Percentiles rank a stretch among this genome's conserved stretches.
Conservation (phyloP, 768 basidiomycete species). For the Suillus placidus region DNA sequence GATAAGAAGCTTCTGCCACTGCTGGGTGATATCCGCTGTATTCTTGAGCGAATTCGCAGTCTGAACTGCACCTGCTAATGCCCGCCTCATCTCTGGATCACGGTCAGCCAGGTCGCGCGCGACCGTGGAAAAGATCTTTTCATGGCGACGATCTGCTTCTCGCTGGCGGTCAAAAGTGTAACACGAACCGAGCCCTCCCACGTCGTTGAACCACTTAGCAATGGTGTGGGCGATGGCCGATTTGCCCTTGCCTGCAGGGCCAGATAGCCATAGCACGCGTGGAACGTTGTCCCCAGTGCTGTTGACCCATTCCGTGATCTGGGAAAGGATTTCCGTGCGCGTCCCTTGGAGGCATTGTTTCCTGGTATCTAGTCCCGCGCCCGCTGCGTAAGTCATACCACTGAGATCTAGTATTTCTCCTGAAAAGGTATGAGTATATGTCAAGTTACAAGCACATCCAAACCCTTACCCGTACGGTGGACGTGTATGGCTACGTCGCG, state of each 20-base stretch:
- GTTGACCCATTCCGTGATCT: constrained; percentile 29
- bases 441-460: neutral
- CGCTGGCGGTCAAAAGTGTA: constrained; percentile 9
- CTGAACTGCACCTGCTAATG: neutral
- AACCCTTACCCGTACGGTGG: constrained; percentile 4
- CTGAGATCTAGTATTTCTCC: neutral
- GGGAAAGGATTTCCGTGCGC: too few species aligned
- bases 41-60: neutral
- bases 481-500: neutral
- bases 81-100: neutral
- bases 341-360: too few species aligned
- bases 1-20: constrained; percentile 5
- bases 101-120: constrained; percentile 22
- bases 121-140: constrained; percentile 21
- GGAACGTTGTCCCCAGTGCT: constrained; percentile 8
- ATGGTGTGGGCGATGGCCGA: constrained; percentile 17
- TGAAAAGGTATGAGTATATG: neutral
- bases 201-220: constrained; percentile 14
- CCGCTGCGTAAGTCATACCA: neutral
- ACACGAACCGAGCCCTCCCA: constrained; percentile 18
- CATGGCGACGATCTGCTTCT: constrained; percentile 12
- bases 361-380: too few species aligned
- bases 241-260: constrained; percentile 30
- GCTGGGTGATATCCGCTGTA: neutral
- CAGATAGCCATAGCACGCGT: constrained; percentile 26